phyloP scores from a whole-genome alignment of 768 basidiomycete genomes.

The Galerina marginata region DNA sequence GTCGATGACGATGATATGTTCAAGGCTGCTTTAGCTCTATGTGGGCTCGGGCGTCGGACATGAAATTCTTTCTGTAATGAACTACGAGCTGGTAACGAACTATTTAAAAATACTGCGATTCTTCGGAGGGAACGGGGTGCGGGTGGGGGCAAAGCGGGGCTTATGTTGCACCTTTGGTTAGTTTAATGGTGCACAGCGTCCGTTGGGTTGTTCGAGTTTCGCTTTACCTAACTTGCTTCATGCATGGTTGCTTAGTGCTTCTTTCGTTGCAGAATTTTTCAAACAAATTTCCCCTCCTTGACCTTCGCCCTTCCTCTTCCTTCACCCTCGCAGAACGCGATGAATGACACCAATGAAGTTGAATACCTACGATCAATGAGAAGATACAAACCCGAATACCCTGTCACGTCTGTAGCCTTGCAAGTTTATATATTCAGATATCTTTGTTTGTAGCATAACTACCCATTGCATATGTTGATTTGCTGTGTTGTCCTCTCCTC shows the following conservation, averaged over 20 bases:
- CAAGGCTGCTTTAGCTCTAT: conserved; percentile 71
- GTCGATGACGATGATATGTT: conserved; percentile 69
- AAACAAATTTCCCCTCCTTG: background rate
- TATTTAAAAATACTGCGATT: background rate
- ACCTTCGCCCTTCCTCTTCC: background rate
- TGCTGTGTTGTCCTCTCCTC: too few species aligned
- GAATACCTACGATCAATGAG: background rate
- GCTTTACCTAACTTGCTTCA: background rate
- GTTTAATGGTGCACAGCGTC: too few species aligned
- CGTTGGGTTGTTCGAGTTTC: too few species aligned
- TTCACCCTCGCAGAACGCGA: background rate
- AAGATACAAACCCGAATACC: too few species aligned
- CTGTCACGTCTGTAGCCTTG: too few species aligned
- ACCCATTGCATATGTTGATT: too few species aligned
- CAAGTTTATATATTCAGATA: too few species aligned
- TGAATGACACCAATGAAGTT: conserved; percentile 3
- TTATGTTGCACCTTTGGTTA: too few species aligned
- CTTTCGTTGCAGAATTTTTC: background rate
- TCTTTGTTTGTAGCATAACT: too few species aligned
- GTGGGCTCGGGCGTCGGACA: conserved; percentile 50
- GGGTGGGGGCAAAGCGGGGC: background rate
- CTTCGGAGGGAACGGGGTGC: background rate
- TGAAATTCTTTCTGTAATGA: conserved; percentile 1
- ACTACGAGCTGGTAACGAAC: background rate
- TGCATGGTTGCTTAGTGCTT: background rate